Percentiles rank a stretch among this genome's conserved stretches.
Conservation (phyloP, 331 rosid genomes). For the Arachis monticola region DNA sequence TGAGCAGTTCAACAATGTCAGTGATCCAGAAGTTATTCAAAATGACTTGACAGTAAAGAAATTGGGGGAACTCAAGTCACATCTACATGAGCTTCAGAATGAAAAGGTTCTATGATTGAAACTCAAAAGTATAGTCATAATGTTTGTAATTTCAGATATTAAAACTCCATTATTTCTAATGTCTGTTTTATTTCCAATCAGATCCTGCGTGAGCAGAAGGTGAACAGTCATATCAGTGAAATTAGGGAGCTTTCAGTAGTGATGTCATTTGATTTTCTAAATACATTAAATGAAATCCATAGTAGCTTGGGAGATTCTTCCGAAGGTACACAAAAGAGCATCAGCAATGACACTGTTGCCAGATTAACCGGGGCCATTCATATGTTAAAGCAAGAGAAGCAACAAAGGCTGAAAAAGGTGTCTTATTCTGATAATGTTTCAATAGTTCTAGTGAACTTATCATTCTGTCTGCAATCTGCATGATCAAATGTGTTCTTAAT, state of each 20-base stretch:
- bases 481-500: no score
- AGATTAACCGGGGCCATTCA: constrained; percentile 66
- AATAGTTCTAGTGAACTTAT: no score
- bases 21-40: constrained; percentile 50
- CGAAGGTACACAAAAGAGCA: constrained; percentile 53
- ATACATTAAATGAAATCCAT: constrained; percentile 65
- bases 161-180: constrained; percentile 5
- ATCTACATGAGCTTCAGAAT: constrained; percentile 78
- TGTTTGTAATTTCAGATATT: constrained; percentile 14
- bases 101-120: constrained; percentile 66
- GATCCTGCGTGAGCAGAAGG: constrained; percentile 78
- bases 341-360: constrained; percentile 89
- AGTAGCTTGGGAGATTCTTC: constrained; percentile 69
- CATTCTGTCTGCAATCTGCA: no score
- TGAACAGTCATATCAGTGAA: constrained; percentile 54
- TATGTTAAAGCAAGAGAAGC: constrained; percentile 73
- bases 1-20: constrained; percentile 44
- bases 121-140: constrained; percentile 18
- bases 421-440: constrained; percentile 1
- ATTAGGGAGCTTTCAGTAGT: constrained; percentile 69
- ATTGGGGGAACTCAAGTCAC: constrained; percentile 72
- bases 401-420: constrained; percentile 82
- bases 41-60: constrained; percentile 61
- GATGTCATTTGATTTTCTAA: constrained; percentile 70
- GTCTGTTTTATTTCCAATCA: constrained; percentile 40